Conservation (phyloP, 75 land plant species). For the Adiantum capillusveneris region DNA sequence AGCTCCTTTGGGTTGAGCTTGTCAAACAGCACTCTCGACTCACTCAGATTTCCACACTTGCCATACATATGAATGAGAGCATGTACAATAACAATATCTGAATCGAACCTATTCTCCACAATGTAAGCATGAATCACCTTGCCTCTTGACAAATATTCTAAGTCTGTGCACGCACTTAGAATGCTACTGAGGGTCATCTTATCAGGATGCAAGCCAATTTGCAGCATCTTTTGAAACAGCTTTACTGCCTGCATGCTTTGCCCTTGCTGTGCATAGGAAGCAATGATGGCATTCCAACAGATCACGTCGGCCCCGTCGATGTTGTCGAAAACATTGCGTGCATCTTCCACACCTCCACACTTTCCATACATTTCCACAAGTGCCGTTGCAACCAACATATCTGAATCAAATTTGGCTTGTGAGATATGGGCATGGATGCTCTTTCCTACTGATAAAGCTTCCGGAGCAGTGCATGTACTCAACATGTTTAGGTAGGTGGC, state of each 20-base stretch:
- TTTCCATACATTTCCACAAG: slow-evolving; percentile 12
- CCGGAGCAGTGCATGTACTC: slow-evolving; percentile 35
- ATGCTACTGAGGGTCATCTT: slow-evolving; percentile 3
- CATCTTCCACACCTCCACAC: slow-evolving; percentile 7
- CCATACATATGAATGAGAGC: too few relatives aligned
- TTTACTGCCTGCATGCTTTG: not conserved
- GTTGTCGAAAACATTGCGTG: slow-evolving; percentile 4
- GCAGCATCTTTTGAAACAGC: slow-evolving; percentile 10
- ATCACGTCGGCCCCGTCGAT: not conserved
- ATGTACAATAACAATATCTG: too few relatives aligned
- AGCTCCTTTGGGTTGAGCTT: too few relatives aligned
- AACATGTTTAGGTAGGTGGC: slow-evolving; percentile 25
- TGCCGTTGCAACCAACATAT: not conserved
- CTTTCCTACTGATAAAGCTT: slow-evolving; percentile 26
- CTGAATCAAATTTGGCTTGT: slow-evolving; percentile 2
- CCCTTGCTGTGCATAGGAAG: slow-evolving; percentile 12
- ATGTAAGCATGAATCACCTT: too few relatives aligned
- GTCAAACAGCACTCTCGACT: too few relatives aligned
- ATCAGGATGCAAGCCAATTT: slow-evolving; percentile 2
- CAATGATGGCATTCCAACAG: slow-evolving; percentile 11
- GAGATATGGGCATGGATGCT: slow-evolving; percentile 22
- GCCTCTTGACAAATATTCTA: too few relatives aligned
- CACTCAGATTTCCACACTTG: too few relatives aligned
- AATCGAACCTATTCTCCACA: too few relatives aligned
- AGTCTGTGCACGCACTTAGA: slow-evolving; percentile 8